Percentiles rank a stretch among this genome's conserved stretches.
phyloP scores from a whole-genome alignment of 192 early-diverging fungal species.

The Backusella mclennaniae region DNA sequence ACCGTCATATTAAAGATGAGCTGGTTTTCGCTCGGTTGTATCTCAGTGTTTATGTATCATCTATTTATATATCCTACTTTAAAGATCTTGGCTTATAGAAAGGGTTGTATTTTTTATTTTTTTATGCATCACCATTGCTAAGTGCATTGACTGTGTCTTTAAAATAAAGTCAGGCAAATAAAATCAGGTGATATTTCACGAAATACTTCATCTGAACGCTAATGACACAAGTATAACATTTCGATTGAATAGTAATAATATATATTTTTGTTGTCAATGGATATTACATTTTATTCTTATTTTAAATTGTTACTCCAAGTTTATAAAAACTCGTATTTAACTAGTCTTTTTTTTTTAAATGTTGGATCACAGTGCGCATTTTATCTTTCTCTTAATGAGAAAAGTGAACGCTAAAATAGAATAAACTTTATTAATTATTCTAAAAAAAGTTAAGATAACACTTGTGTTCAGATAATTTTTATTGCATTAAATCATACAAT shows the following conservation, averaged over 20 bases:
- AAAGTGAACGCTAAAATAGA: not conserved
- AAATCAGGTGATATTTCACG: not conserved
- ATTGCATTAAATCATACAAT: not conserved
- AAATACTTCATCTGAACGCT: not conserved
- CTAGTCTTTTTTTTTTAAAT: not conserved
- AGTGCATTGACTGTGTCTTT: not conserved
- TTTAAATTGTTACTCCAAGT: too few relatives aligned
- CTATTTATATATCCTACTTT: too few relatives aligned
- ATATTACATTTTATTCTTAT: too few relatives aligned
- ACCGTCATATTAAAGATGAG: too few relatives aligned
- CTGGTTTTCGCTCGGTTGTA: too few relatives aligned
- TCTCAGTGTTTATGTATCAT: too few relatives aligned
- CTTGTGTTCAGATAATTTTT: conserved; percentile 2
- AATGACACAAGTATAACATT: too few relatives aligned
- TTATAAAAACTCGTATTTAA: not conserved
- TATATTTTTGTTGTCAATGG: not conserved
- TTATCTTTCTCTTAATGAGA: too few relatives aligned
- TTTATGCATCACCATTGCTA: not conserved
- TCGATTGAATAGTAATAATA: not conserved
- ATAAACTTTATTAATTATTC: not conserved
- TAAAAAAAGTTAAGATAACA: not conserved
- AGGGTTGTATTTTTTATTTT: not conserved
- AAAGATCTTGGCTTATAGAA: not conserved
- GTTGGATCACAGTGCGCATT: not conserved
- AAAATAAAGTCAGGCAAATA: not conserved